These are phyloP conservation scores for Nidula niveotomentosa DNA, from an alignment of 1,284 basidiomycete species.

Conservation along the genomic window DNA sequence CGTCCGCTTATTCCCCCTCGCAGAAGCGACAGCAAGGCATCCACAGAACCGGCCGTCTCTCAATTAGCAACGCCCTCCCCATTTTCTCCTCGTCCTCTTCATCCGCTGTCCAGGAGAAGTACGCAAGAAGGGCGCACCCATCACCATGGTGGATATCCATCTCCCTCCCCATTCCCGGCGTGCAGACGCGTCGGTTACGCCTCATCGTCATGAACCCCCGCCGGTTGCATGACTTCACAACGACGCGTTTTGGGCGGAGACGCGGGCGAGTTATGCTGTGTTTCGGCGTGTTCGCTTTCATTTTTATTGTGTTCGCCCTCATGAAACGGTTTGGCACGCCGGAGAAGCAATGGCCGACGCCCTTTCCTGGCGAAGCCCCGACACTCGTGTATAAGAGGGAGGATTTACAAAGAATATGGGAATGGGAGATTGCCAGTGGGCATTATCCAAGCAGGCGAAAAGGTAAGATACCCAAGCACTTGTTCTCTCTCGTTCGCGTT, in stretches of 20 bases:
- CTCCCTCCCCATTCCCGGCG: slow-evolving; percentile 59
- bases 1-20: slow-evolving; percentile 43
- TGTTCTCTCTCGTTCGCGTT: neutral
- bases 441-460: slow-evolving; percentile 83
- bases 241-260: slow-evolving; percentile 59
- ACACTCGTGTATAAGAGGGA: slow-evolving; percentile 78
- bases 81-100: slow-evolving; percentile 34
- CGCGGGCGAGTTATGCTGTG: slow-evolving; percentile 50
- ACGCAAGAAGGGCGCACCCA: slow-evolving; percentile 46
- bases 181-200: slow-evolving; percentile 47
- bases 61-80: slow-evolving; percentile 42
- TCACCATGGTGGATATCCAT: slow-evolving; percentile 60
- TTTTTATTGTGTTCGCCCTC: slow-evolving; percentile 59
- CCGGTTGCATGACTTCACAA: slow-evolving; percentile 55
- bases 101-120: slow-evolving; percentile 70
- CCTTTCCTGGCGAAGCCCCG: slow-evolving; percentile 65
- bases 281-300: slow-evolving; percentile 43
- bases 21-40: slow-evolving; percentile 44
- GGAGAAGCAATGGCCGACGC: slow-evolving; percentile 67
- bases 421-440: slow-evolving; percentile 90
- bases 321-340: slow-evolving; percentile 54
- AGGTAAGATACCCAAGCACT: slow-evolving; percentile 37
- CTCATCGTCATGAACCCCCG: slow-evolving; percentile 65
- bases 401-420: slow-evolving; percentile 87
- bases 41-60: slow-evolving; percentile 17